phyloP scores from a whole-genome alignment of 768 basidiomycete species.

The Termitomyces sp. region DNA sequence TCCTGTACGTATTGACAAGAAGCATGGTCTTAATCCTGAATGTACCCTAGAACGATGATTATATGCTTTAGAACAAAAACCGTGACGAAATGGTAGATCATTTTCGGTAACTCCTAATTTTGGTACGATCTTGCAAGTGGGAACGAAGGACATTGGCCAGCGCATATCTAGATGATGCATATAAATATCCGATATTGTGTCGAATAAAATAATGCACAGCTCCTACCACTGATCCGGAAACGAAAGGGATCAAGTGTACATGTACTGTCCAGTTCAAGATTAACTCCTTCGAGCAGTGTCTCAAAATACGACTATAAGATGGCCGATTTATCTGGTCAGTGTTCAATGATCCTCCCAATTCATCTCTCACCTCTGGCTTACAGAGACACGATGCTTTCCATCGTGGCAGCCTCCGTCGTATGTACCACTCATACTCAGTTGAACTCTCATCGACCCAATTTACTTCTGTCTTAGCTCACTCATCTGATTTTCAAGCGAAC shows the following conservation, averaged over 20 bases:
- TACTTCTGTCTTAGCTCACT: conserved; percentile 15
- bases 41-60: no score
- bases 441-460: not conserved
- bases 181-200: not conserved
- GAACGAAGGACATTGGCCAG: not conserved
- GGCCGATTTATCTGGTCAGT: not conserved
- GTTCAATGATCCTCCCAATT: conserved; percentile 10
- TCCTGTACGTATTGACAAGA: no score
- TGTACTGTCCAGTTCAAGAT: not conserved
- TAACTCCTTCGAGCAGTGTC: not conserved
- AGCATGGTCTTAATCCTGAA: no score
- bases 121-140: not conserved
- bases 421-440: not conserved
- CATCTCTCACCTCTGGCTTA: conserved; percentile 6
- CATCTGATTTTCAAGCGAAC: conserved; percentile 30
- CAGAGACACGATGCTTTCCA: conserved; percentile 10
- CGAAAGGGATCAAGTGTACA: not conserved
- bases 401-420: conserved; percentile 14
- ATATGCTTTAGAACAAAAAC: no score
- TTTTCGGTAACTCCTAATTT: not conserved
- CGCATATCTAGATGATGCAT: not conserved
- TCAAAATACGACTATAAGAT: not conserved
- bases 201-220: not conserved
- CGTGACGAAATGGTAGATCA: not conserved
- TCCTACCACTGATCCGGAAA: not conserved